Evolutionary conservation across 2,329 filamentous ascomycete genomes (phyloP), one percentile per base, ranked within the genome.

Genomic region (Aaosphaeria arxii): DNA sequence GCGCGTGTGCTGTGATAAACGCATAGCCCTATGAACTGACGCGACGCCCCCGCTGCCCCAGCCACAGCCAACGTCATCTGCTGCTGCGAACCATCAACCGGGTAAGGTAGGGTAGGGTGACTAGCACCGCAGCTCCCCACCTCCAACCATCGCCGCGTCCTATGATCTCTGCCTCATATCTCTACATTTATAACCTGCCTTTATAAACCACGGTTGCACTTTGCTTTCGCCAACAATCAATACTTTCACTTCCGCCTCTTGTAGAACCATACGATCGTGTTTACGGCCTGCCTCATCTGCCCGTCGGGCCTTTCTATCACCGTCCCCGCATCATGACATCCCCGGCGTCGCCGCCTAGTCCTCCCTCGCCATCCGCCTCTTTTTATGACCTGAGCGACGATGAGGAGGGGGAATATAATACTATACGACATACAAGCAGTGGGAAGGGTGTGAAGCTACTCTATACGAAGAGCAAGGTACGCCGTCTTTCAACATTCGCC

Each of bases 331-430:
- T 39, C 45, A 36, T 44, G 17, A 40, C 43, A 30, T 38, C 49
- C 33, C 41, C 41, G 31, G 41, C 9, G 11, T 32, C 41, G 24
- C 51, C 58, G 43, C 59, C 51, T 35, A 61, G 60, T 48, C 74
- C 77, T 40, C 78, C 83, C 11, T 96, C 91, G 33, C 91, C 91
- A 2, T 82, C 88, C 3, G 89, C 86, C 45, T 95, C 90, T 62
- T 94, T 92, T 77, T 96, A 96, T 77, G 92, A 92, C 64, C 79
- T 97, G 79, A 96, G 89, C 71, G 95, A 99, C 75, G 91, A 96
- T 64, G 91, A 96, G 55, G 94, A 97, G 72, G 88, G 87, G 58
- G 94, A 89, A 40, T 99, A 99, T 75, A 89, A 95, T 69, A 97
- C 91, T 13, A 90, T 99, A 63, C 87, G 89, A 4, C 89, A 95